Evolutionary conservation across 108 stramenopile species (phyloP).

Genomic region (Conticribra guillardii): DNA sequence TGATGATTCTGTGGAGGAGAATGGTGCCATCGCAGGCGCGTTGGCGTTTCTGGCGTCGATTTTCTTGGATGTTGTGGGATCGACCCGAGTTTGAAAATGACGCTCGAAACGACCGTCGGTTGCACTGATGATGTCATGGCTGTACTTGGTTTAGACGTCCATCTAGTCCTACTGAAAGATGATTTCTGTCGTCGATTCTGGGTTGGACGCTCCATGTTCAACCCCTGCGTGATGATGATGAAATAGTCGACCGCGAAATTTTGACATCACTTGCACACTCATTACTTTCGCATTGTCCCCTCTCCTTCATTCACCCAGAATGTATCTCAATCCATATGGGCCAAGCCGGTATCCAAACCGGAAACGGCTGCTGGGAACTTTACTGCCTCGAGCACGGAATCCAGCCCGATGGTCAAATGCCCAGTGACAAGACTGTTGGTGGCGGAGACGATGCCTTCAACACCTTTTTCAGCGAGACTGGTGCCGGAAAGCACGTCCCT

Average conservation of each 20-base stretch:
- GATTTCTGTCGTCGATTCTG: background rate
- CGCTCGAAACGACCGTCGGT: background rate
- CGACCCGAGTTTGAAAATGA: background rate
- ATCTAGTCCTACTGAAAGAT: no score
- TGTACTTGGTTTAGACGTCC: no score
- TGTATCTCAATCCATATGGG: conserved; percentile 92
- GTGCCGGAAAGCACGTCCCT: conserved; percentile 97
- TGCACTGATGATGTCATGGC: background rate
- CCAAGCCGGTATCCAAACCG: conserved; percentile 96
- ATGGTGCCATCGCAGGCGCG: background rate
- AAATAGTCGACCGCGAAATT: no score
- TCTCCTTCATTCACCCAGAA: conserved; percentile 40
- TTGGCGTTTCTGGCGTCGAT: background rate
- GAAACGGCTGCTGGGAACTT: conserved; percentile 98
- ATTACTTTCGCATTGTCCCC: background rate
- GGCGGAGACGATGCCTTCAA: conserved; percentile 91
- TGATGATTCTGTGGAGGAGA: background rate
- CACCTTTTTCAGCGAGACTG: conserved; percentile 99
- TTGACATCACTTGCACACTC: background rate
- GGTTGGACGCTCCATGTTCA: no score
- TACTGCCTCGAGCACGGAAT: conserved; percentile 99
- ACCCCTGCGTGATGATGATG: background rate
- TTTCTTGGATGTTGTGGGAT: background rate
- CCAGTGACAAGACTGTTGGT: conserved; percentile 78
- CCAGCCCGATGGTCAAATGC: conserved; percentile 94